Conservation (phyloP, 257 asterid species). For the Solanum chiquidenum region DNA sequence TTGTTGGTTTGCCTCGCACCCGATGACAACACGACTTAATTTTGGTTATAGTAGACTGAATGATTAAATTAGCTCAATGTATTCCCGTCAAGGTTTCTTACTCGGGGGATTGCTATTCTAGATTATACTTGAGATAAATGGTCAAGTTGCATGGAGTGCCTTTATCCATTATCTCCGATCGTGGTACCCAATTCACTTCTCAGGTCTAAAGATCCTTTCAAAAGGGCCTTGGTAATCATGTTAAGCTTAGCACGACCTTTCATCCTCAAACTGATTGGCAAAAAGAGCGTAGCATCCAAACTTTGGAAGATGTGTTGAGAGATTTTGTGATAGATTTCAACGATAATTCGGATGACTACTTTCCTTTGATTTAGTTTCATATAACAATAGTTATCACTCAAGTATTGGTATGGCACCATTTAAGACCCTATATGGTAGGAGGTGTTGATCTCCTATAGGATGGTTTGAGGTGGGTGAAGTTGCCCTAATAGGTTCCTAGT, state of each 20-base stretch:
- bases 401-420: neutral
- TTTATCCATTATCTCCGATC: too few species aligned
- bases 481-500: neutral
- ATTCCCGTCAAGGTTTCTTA: neutral
- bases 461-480: neutral
- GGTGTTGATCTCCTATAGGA: neutral
- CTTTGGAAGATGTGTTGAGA: too few species aligned
- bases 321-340: neutral
- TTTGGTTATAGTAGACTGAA: neutral
- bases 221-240: neutral
- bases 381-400: neutral
- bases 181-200: neutral
- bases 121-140: too few species aligned
- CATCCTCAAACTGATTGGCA: neutral
- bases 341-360: neutral
- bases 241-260: too few species aligned
- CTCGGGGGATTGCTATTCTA: neutral
- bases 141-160: neutral
- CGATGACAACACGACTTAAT: too few species aligned
- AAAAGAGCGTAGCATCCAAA: too few species aligned
- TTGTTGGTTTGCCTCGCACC: neutral
- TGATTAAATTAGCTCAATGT: neutral
- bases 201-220: neutral
- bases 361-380: neutral
- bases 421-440: neutral